These are phyloP conservation scores for Jacaranda mimosifolia DNA, from an alignment of 257 asterid species.

Conservation along the genomic window DNA sequence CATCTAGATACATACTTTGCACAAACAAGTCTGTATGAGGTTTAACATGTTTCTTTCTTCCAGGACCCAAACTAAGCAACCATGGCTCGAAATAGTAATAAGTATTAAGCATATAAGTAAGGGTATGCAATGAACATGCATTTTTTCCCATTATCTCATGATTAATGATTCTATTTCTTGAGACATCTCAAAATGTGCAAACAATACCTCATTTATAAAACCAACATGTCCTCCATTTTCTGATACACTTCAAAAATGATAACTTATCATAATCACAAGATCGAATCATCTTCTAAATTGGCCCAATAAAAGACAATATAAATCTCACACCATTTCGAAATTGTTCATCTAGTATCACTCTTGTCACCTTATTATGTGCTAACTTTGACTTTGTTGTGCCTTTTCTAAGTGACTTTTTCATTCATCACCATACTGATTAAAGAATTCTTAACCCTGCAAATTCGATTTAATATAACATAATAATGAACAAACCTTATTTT, in stretches of 20 bases:
- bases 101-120: neutral
- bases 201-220: neutral
- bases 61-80: neutral
- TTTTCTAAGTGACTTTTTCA: neutral
- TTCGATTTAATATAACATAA: neutral
- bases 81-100: neutral
- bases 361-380: neutral
- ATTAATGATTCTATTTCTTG: neutral
- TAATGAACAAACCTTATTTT: neutral
- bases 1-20: neutral
- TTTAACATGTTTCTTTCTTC: neutral
- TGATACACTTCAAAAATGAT: neutral
- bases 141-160: neutral
- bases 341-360: neutral
- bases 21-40: neutral
- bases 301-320: neutral
- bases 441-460: neutral
- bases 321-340: neutral
- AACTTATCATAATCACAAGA: neutral
- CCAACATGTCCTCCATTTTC: neutral
- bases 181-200: neutral
- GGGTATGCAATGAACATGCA: neutral
- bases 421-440: neutral
- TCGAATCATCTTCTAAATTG: neutral
- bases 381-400: neutral